phyloP scores from a whole-genome alignment of 1,284 basidiomycete genomes.

The Sanghuangporus baumii region DNA sequence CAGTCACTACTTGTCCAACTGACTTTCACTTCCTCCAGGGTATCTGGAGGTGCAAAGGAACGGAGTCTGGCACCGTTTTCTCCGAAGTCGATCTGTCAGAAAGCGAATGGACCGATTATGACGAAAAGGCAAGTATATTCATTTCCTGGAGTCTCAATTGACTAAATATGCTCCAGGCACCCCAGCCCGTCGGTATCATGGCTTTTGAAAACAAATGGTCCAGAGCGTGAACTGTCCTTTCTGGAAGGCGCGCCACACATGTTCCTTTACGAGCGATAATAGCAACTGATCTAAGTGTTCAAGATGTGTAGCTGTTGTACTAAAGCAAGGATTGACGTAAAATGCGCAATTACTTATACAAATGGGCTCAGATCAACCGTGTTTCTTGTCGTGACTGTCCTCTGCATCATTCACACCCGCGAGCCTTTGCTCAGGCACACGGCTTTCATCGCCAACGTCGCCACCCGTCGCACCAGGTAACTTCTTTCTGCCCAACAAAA shows the following conservation, averaged over 20 bases:
- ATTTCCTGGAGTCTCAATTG: neutral
- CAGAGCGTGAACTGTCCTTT: conserved; percentile 38
- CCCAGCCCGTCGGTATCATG: conserved; percentile 59
- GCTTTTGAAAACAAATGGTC: conserved; percentile 58
- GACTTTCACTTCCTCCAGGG: conserved; percentile 39
- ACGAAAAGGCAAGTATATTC: conserved; percentile 57
- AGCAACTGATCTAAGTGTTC: neutral
- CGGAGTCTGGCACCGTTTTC: conserved; percentile 47
- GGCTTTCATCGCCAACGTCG: neutral
- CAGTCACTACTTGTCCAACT: neutral
- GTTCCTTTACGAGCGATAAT: neutral
- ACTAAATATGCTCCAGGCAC: conserved; percentile 36
- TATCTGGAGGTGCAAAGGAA: conserved; percentile 64
- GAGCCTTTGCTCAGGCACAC: neutral
- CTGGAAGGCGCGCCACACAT: neutral
- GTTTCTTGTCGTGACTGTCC: too few relatives aligned
- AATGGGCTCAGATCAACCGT: too few relatives aligned
- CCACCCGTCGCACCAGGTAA: neutral
- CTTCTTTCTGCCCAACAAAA: conserved; percentile 21
- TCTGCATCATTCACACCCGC: too few relatives aligned
- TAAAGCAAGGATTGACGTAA: too few relatives aligned
- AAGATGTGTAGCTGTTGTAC: too few relatives aligned
- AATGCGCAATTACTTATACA: too few relatives aligned
- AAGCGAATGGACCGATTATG: conserved; percentile 76
- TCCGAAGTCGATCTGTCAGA: conserved; percentile 57